These are phyloP conservation scores for Quercus wislizeni DNA, from an alignment of 306 rosid genomes.

Conservation along the genomic window DNA sequence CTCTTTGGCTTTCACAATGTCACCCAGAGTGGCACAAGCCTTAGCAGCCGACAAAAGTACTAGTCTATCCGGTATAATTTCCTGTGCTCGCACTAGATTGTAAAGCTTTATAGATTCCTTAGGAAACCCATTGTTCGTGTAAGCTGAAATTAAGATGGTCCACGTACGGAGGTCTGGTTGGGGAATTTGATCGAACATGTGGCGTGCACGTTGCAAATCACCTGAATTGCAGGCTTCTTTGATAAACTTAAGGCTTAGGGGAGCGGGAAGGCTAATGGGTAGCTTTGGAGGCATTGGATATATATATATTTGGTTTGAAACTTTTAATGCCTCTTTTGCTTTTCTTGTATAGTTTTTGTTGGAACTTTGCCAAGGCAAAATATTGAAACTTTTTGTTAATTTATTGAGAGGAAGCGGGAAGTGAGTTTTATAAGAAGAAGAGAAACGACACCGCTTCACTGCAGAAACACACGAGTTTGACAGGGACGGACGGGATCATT, in stretches of 20 bases:
- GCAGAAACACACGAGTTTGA: too few species aligned
- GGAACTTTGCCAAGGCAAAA: not conserved
- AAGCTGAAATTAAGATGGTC: constrained; percentile 43
- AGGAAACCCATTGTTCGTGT: constrained; percentile 33
- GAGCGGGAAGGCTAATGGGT: constrained; percentile 34
- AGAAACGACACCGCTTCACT: too few species aligned
- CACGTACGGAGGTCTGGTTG: constrained; percentile 43
- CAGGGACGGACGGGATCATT: too few species aligned
- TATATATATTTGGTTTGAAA: not conserved
- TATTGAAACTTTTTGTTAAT: not conserved
- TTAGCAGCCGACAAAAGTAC: constrained; percentile 37
- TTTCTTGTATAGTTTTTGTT: not conserved
- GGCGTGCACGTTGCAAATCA: constrained; percentile 43
- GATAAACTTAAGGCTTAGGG: constrained; percentile 30
- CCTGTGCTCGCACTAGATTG: constrained; percentile 18
- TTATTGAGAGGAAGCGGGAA: too few species aligned
- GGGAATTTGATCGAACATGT: constrained; percentile 46
- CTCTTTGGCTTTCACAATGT: constrained; percentile 32
- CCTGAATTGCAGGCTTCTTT: constrained; percentile 29
- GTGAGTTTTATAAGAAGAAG: too few species aligned
- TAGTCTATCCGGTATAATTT: constrained; percentile 19
- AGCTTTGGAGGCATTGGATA: constrained; percentile 34
- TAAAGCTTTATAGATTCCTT: constrained; percentile 39
- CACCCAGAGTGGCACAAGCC: constrained; percentile 48
- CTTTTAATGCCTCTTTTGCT: not conserved